Evolutionary conservation across 169 alveolate species (phyloP).

Genomic region (Cryptosporidium canis): DNA sequence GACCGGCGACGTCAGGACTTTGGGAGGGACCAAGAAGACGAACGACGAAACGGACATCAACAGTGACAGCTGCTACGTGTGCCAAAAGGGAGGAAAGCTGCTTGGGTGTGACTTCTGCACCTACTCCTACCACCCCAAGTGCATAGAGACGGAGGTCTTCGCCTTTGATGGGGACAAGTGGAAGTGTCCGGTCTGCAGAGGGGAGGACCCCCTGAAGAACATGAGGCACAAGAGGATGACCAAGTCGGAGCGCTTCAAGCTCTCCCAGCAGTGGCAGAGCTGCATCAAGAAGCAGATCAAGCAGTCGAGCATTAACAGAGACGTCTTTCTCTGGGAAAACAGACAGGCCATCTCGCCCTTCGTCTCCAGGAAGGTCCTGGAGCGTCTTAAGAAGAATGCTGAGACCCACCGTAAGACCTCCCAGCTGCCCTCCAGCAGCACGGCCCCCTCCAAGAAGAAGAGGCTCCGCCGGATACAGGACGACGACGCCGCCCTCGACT

Average conservation of each 20-base stretch:
- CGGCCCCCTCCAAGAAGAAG: background rate
- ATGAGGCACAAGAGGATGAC: constrained; percentile 90
- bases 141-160: constrained; percentile 85
- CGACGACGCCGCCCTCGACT: constrained; percentile 4
- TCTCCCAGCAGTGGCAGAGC: constrained; percentile 82
- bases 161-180: constrained; percentile 84
- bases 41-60: constrained; percentile 82
- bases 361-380: constrained; percentile 82
- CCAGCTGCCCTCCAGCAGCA: no score
- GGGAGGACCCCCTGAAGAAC: constrained; percentile 88
- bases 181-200: constrained; percentile 91
- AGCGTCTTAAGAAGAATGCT: constrained; percentile 78
- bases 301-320: constrained; percentile 82
- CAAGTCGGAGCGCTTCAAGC: constrained; percentile 83
- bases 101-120: constrained; percentile 90
- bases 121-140: constrained; percentile 89
- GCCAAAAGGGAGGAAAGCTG: constrained; percentile 87
- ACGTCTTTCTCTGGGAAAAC: constrained; percentile 83
- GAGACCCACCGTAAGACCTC: constrained; percentile 71
- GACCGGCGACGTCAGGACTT: constrained; percentile 80
- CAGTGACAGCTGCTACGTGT: constrained; percentile 89
- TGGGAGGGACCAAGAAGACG: constrained; percentile 79
- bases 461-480: constrained; percentile 52
- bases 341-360: constrained; percentile 83
- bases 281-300: constrained; percentile 82